Conservation (phyloP, 2,329 filamentous ascomycete species). For the Nectriaceae sp. region DNA sequence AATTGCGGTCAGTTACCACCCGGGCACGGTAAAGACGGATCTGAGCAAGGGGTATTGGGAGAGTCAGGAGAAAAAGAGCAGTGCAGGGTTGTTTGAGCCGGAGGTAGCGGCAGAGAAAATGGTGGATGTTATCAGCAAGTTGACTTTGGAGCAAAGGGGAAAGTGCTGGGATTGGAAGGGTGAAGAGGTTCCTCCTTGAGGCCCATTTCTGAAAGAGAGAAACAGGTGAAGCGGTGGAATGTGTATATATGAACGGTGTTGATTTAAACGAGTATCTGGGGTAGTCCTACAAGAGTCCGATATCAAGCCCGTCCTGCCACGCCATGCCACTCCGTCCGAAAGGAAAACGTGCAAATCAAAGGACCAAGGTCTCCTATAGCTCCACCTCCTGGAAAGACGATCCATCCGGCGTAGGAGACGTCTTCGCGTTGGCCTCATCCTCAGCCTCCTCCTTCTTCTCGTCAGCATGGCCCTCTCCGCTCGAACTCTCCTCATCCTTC, state of each 20-base stretch:
- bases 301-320: too few relatives aligned
- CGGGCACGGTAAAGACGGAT: constrained; percentile 77
- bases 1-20: constrained; percentile 71
- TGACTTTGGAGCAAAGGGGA: constrained; percentile 55
- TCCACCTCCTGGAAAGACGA: constrained; percentile 67
- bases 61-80: constrained; percentile 52
- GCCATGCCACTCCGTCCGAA: not conserved
- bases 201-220: not conserved
- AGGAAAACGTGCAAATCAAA: not conserved
- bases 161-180: constrained; percentile 72
- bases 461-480: constrained; percentile 31
- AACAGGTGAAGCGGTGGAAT: not conserved
- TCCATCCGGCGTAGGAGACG: constrained; percentile 53
- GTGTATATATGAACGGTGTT: not conserved
- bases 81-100: constrained; percentile 61
- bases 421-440: constrained; percentile 40
- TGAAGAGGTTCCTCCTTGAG: constrained; percentile 56
- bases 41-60: constrained; percentile 74
- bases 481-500: constrained; percentile 32
- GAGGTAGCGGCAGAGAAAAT: constrained; percentile 68
- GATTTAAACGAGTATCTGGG: not conserved
- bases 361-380: constrained; percentile 40
- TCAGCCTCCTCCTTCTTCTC: constrained; percentile 36
- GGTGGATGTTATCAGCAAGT: constrained; percentile 57
- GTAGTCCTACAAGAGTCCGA: too few relatives aligned